Conservation (phyloP, 177 flowering plant genomes). For the Vitis hybrid region DNA sequence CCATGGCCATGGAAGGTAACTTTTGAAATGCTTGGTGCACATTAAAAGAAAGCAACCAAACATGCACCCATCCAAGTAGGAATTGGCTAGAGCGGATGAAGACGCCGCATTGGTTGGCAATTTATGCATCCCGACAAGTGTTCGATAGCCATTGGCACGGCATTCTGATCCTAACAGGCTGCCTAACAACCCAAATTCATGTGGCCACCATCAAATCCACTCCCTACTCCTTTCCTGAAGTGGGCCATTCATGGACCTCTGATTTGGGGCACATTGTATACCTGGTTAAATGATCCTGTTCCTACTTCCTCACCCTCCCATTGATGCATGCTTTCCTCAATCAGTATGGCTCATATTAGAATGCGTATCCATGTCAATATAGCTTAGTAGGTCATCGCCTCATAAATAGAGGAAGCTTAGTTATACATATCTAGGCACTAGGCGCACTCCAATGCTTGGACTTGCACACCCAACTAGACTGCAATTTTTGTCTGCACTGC, state of each 20-base stretch:
- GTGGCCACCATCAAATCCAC: slow-evolving; percentile 2
- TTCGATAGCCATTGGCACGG: not conserved
- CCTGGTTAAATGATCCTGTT: not conserved
- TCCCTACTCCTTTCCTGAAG: not conserved
- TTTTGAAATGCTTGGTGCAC: slow-evolving; percentile 39
- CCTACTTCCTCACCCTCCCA: no score
- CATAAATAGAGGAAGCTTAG: no score
- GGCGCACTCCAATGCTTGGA: no score
- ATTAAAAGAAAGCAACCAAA: slow-evolving; percentile 41
- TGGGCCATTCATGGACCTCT: slow-evolving; percentile 19
- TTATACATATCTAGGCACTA: no score
- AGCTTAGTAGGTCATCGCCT: no score
- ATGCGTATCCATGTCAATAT: no score
- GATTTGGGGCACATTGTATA: slow-evolving; percentile 15
- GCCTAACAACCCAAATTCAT: not conserved
- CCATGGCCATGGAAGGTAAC: slow-evolving; percentile 31
- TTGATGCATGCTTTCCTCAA: no score
- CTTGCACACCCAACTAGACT: no score
- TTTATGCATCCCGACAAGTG: not conserved
- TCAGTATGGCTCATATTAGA: no score
- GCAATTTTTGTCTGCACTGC: no score
- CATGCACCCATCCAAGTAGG: slow-evolving; percentile 10
- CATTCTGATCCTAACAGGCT: slow-evolving; percentile 2
- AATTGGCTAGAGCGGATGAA: slow-evolving; percentile 1
- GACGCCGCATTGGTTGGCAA: not conserved